Conservation (phyloP, 805 yeast species). For the Pichia sporocuriosa region DNA sequence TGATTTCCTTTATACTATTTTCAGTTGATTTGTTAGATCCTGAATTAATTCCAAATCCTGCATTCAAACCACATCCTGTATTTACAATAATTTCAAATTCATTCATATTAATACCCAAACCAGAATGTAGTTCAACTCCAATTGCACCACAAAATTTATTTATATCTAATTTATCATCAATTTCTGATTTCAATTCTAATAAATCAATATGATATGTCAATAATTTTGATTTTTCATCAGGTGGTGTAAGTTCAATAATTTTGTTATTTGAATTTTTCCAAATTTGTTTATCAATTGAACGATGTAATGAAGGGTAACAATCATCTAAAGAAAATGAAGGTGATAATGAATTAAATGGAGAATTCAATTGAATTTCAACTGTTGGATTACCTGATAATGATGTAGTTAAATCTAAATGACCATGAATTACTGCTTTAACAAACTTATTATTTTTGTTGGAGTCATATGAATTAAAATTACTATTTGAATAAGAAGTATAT, state of each 20-base stretch:
- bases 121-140: constrained; percentile 45
- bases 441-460: constrained; percentile 24
- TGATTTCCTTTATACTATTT: constrained; percentile 41
- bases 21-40: neutral
- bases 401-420: constrained; percentile 56
- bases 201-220: constrained; percentile 60
- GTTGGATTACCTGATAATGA: constrained; percentile 76
- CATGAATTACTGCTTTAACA: constrained; percentile 50
- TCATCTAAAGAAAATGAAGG: constrained; percentile 34
- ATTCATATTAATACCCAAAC: constrained; percentile 43
- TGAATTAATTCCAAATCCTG: constrained; percentile 3
- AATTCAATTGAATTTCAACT: constrained; percentile 48
- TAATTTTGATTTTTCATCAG: constrained; percentile 69
- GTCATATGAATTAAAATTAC: neutral
- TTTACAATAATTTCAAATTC: constrained; percentile 50
- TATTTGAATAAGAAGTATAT: neutral
- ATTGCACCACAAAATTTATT: constrained; percentile 46
- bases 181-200: constrained; percentile 17
- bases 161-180: constrained; percentile 15
- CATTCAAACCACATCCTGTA: constrained; percentile 10
- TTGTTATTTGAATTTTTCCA: constrained; percentile 44
- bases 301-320: constrained; percentile 46
- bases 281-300: constrained; percentile 49
- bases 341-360: constrained; percentile 17
- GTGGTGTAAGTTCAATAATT: constrained; percentile 67